A percentile compares a stretch with the other conserved stretches of the same genome.
Evolutionary conservation across 2,329 filamentous ascomycete species (phyloP).

Genomic region (Gnomoniopsis sp.): DNA sequence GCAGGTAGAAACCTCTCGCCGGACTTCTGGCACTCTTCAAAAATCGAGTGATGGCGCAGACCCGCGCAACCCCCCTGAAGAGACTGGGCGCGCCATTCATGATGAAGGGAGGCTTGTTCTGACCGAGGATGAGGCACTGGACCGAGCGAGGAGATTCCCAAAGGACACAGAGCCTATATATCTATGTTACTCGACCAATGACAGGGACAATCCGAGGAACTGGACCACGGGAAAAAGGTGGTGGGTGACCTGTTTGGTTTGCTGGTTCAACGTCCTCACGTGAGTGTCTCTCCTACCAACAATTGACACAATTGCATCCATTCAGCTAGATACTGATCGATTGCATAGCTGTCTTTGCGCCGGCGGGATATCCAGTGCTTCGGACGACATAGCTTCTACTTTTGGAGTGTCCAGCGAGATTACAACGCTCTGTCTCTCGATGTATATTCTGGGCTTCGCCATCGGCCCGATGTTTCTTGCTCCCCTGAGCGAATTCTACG

Average conservation of each 20-base stretch:
- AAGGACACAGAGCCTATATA: conserved; percentile 1
- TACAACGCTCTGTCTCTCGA: conserved; percentile 4
- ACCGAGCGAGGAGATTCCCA: neutral
- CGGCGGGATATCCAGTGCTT: conserved; percentile 6
- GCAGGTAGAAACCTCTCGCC: neutral
- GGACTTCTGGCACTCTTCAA: neutral
- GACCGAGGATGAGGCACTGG: conserved; percentile 3
- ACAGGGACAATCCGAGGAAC: conserved; percentile 10
- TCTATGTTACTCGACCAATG: neutral
- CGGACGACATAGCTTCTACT: neutral
- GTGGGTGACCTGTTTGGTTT: conserved; percentile 12
- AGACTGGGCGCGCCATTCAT: neutral
- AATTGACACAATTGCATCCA: neutral
- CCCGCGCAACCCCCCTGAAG: neutral
- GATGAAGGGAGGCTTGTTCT: neutral
- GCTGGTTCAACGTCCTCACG: conserved; percentile 11
- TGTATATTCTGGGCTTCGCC: conserved; percentile 12
- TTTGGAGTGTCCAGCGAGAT: conserved; percentile 4
- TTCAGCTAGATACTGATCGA: neutral
- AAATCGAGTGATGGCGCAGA: neutral
- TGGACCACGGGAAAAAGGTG: conserved; percentile 7
- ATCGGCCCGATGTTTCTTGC: conserved; percentile 8
- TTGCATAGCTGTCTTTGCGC: conserved; percentile 8
- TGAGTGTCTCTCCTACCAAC: neutral
- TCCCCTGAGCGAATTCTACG: conserved; percentile 8